Percentiles rank a stretch among this genome's conserved stretches.
These are phyloP conservation scores for Globisporangium nagaii DNA, from an alignment of 352 stramenopile genomes.

Conservation along the genomic window DNA sequence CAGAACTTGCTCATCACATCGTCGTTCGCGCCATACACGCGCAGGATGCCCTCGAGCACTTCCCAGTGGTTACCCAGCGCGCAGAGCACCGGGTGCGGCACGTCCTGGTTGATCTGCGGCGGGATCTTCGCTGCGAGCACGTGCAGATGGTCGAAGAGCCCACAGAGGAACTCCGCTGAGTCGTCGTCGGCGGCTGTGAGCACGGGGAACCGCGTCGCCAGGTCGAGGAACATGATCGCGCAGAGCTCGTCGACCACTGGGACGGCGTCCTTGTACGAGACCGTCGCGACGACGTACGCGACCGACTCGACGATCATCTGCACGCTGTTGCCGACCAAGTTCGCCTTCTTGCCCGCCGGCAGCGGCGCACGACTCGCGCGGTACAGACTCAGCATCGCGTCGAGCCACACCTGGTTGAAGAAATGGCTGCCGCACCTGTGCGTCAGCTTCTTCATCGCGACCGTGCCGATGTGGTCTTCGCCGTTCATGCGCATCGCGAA, in stretches of 20 bases:
- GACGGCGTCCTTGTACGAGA: slow-evolving; percentile 62
- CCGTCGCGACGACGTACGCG: slow-evolving; percentile 50
- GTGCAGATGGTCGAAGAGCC: slow-evolving; percentile 53
- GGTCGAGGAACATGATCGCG: slow-evolving; percentile 59
- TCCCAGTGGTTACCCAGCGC: slow-evolving; percentile 56
- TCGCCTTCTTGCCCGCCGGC: slow-evolving; percentile 11
- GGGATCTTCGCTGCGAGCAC: slow-evolving; percentile 54
- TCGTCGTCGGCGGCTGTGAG: slow-evolving; percentile 44
- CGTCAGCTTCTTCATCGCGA: slow-evolving; percentile 66
- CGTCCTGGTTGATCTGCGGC: slow-evolving; percentile 57
- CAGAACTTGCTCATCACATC: slow-evolving; percentile 60
- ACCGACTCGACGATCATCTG: slow-evolving; percentile 67
- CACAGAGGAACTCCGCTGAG: slow-evolving; percentile 46
- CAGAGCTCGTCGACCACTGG: slow-evolving; percentile 60
- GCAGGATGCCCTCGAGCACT: slow-evolving; percentile 44
- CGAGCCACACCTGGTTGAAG: slow-evolving; percentile 66
- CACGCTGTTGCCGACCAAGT: slow-evolving; percentile 37
- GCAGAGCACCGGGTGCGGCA: slow-evolving; percentile 47
- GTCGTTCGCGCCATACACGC: slow-evolving; percentile 41
- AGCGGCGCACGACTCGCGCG: slow-evolving; percentile 26
- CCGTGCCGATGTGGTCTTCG: slow-evolving; percentile 66
- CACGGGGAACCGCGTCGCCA: slow-evolving; percentile 35
- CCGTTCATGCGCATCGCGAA: slow-evolving; percentile 33
- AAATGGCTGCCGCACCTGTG: slow-evolving; percentile 55
- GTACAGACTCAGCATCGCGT: slow-evolving; percentile 63